phyloP scores from a whole-genome alignment of 2,329 filamentous ascomycete species.

The Verticillium zaregamsianum region DNA sequence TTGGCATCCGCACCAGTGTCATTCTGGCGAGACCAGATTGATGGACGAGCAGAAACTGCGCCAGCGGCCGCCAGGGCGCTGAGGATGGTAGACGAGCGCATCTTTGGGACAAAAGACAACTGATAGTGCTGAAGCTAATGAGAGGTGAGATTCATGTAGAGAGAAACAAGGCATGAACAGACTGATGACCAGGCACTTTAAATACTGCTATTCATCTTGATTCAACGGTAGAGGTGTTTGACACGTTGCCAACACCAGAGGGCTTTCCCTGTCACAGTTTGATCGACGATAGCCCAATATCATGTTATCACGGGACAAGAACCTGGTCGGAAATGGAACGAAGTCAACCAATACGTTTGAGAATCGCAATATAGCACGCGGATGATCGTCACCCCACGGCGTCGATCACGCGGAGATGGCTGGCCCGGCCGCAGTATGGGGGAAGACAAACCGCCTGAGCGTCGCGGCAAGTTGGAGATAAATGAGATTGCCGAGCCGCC shows the following conservation, averaged over 20 bases:
- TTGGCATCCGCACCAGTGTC: conserved; percentile 17
- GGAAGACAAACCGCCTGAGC: background rate
- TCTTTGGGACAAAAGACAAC: background rate
- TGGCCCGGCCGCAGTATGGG: background rate
- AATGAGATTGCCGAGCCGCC: background rate
- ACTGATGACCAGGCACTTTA: background rate
- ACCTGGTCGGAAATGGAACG: background rate
- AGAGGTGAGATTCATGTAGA: background rate
- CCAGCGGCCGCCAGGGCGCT: background rate
- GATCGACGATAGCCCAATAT: background rate
- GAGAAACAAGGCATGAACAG: background rate
- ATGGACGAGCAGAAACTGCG: background rate
- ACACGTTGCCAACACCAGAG: background rate
- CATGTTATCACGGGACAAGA: background rate
- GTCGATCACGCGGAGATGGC: background rate
- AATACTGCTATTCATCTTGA: background rate
- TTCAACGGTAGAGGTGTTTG: background rate
- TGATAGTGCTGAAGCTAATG: background rate
- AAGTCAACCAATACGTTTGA: too few relatives aligned
- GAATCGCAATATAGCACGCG: too few relatives aligned
- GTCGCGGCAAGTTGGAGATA: background rate
- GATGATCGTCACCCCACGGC: background rate
- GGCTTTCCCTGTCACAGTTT: too few relatives aligned
- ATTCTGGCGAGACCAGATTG: background rate
- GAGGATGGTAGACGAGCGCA: background rate